These are phyloP conservation scores for Fistulinella prunicolor DNA, from an alignment of 768 basidiomycete genomes.

Conservation along the genomic window DNA sequence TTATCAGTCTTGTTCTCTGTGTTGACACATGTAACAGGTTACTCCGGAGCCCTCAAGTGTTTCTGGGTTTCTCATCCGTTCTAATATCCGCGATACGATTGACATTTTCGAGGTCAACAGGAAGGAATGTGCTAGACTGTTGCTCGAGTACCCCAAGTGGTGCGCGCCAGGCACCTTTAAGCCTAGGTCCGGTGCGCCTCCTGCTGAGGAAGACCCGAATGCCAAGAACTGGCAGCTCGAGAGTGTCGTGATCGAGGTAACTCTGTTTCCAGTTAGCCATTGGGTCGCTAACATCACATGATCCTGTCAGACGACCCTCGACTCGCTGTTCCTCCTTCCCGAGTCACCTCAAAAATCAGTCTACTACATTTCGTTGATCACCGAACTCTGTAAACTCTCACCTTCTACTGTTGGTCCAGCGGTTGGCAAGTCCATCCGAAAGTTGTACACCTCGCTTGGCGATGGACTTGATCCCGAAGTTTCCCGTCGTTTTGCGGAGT, in stretches of 20 bases:
- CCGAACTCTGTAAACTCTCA: conserved; percentile 92
- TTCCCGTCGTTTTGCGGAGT: conserved; percentile 80
- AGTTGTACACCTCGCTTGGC: conserved; percentile 73
- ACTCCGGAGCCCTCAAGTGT: conserved; percentile 74
- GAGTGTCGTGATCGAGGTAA: conserved; percentile 82
- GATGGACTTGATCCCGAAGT: conserved; percentile 88
- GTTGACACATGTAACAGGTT: conserved; percentile 43
- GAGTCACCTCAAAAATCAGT: conserved; percentile 72
- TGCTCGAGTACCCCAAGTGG: conserved; percentile 88
- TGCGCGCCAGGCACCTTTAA: conserved; percentile 81
- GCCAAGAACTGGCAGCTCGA: conserved; percentile 87
- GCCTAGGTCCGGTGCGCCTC: conserved; percentile 58
- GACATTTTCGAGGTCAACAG: conserved; percentile 95
- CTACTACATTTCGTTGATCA: conserved; percentile 86
- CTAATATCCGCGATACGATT: conserved; percentile 70
- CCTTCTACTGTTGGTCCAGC: conserved; percentile 92
- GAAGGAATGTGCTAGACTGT: conserved; percentile 86
- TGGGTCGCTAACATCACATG: neutral
- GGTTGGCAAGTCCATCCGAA: conserved; percentile 92
- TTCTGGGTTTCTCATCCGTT: conserved; percentile 76
- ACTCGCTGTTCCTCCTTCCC: conserved; percentile 73
- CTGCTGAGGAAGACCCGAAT: conserved; percentile 45
- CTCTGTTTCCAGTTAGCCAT: neutral
- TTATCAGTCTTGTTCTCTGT: neutral
- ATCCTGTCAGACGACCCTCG: conserved; percentile 61